A percentile compares a stretch with the other conserved stretches of the same genome.
Evolutionary conservation across 73 alveolate species (phyloP).

Genomic region (Paramecium octaurelia): DNA sequence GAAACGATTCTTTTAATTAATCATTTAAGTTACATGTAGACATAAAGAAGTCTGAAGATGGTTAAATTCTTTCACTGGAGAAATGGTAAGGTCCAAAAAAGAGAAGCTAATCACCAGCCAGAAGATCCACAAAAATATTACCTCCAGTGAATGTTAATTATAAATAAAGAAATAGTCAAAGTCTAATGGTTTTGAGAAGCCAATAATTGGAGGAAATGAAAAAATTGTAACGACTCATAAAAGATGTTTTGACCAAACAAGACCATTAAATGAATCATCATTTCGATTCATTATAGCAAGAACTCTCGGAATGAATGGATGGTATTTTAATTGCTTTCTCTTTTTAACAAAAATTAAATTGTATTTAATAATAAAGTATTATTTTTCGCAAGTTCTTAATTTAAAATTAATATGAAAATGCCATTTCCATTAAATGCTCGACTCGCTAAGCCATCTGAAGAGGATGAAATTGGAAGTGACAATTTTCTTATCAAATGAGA

Average conservation of each 20-base stretch:
- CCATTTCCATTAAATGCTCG: neutral
- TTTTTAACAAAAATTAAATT: neutral
- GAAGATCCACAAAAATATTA: neutral
- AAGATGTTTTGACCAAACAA: neutral
- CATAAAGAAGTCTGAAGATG: neutral
- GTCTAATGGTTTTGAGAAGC: neutral
- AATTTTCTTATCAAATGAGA: neutral
- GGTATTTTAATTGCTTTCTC: neutral
- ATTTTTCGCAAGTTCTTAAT: neutral
- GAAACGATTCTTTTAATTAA: neutral
- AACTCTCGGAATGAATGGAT: neutral
- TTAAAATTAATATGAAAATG: neutral
- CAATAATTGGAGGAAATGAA: neutral
- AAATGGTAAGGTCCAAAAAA: slow-evolving; percentile 23
- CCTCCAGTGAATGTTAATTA: neutral
- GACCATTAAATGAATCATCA: slow-evolving; percentile 18
- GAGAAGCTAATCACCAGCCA: neutral
- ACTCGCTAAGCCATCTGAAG: neutral
- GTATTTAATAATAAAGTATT: neutral
- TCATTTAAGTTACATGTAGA: neutral
- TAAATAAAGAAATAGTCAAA: slow-evolving; percentile 1
- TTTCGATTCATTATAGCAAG: neutral
- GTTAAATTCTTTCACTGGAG: neutral
- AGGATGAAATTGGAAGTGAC: neutral
- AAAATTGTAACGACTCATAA: neutral